These are phyloP conservation scores for Plenodomus tracheiphilus DNA, from an alignment of 2,329 filamentous ascomycete genomes.

Conservation along the genomic window DNA sequence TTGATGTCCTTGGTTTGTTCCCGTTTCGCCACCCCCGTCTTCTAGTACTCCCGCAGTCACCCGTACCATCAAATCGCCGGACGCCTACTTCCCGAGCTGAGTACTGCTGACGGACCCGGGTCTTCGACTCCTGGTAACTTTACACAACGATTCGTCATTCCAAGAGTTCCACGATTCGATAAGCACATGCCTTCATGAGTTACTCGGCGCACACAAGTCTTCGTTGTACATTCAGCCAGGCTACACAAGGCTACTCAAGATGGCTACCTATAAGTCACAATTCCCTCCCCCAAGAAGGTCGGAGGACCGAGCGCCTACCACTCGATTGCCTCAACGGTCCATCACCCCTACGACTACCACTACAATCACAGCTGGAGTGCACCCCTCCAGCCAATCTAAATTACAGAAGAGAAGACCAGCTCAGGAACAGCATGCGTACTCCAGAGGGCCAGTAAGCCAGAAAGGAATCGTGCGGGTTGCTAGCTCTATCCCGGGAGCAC, in stretches of 20 bases:
- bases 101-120: slow-evolving; percentile 35
- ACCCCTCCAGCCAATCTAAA: slow-evolving; percentile 34
- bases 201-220: slow-evolving; percentile 39
- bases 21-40: slow-evolving; percentile 40
- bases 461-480: slow-evolving; percentile 20
- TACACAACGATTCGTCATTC: slow-evolving; percentile 19
- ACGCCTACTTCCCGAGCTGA: slow-evolving; percentile 37
- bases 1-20: slow-evolving; percentile 30
- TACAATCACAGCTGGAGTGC: slow-evolving; percentile 30
- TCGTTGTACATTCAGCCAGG: slow-evolving; percentile 39
- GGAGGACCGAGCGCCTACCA: slow-evolving; percentile 38
- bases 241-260: slow-evolving; percentile 42
- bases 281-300: slow-evolving; percentile 37
- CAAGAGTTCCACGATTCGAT: slow-evolving; percentile 26
- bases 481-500: slow-evolving; percentile 27
- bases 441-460: slow-evolving; percentile 21
- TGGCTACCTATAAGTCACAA: slow-evolving; percentile 49
- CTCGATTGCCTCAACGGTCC: slow-evolving; percentile 43
- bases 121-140: slow-evolving; percentile 22
- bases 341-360: slow-evolving; percentile 42
- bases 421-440: slow-evolving; percentile 35
- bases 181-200: slow-evolving; percentile 48
- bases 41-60: slow-evolving; percentile 31
- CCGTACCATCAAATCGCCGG: slow-evolving; percentile 25
- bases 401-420: slow-evolving; percentile 41